phyloP scores from a whole-genome alignment of 2,329 filamentous ascomycete genomes.

The Trichoderma simmonsii region DNA sequence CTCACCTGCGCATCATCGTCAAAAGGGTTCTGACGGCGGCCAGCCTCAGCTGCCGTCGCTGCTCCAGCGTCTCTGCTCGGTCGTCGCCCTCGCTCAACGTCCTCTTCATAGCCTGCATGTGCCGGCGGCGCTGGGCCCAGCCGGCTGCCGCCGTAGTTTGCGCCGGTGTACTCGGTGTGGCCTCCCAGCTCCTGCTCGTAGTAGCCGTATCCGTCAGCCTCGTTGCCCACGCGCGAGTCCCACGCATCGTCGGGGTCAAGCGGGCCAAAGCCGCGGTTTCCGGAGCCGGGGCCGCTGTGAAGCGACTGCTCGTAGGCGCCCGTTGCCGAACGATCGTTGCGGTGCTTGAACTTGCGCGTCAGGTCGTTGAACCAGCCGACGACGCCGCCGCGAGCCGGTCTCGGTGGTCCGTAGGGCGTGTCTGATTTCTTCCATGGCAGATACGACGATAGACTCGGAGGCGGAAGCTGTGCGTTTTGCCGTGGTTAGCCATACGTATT shows the following conservation, averaged over 20 bases:
- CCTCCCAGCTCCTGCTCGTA: constrained; percentile 68
- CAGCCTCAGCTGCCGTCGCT: constrained; percentile 24
- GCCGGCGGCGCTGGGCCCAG: constrained; percentile 36
- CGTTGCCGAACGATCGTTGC: constrained; percentile 61
- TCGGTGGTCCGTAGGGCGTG: constrained; percentile 47
- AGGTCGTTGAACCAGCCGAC: constrained; percentile 71
- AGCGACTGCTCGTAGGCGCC: constrained; percentile 69
- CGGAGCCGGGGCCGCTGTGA: constrained; percentile 39
- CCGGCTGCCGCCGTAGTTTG: constrained; percentile 48
- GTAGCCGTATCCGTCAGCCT: constrained; percentile 66
- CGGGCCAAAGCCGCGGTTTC: constrained; percentile 59
- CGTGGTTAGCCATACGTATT: not conserved
- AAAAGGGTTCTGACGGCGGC: constrained; percentile 59
- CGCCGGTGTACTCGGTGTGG: constrained; percentile 35
- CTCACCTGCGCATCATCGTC: constrained; percentile 65
- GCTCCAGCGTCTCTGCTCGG: constrained; percentile 42
- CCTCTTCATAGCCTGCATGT: constrained; percentile 29
- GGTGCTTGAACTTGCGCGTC: constrained; percentile 60
- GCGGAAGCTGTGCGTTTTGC: constrained; percentile 55
- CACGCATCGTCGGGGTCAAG: constrained; percentile 83
- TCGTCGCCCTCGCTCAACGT: constrained; percentile 41
- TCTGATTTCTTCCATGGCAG: constrained; percentile 64
- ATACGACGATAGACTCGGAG: constrained; percentile 64
- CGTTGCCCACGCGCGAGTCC: constrained; percentile 75
- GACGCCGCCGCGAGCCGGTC: constrained; percentile 60